These are phyloP conservation scores for Phytophthora hybrid DNA, from an alignment of 352 stramenopile species.

Conservation along the genomic window DNA sequence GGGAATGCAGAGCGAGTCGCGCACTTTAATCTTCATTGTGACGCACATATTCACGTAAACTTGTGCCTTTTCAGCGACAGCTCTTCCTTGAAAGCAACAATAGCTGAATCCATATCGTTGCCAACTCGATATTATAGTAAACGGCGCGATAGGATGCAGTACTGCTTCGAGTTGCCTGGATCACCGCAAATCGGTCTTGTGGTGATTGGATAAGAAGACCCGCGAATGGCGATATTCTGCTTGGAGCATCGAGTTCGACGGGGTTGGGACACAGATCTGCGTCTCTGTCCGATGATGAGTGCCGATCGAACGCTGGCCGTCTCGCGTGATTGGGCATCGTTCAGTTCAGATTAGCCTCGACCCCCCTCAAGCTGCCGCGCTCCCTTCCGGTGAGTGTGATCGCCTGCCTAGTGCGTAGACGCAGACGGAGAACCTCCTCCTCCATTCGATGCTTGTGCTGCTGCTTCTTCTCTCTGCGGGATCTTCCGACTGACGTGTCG, in stretches of 20 bases:
- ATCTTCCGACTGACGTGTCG: slow-evolving; percentile 26
- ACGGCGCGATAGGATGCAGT: slow-evolving; percentile 14
- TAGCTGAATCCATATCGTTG: background rate
- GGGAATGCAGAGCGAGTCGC: background rate
- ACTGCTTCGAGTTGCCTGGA: background rate
- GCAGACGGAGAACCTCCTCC: background rate
- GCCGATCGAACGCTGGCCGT: slow-evolving; percentile 17
- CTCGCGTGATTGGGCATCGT: slow-evolving; percentile 17
- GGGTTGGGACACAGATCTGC: slow-evolving; percentile 24
- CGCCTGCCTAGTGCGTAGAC: background rate
- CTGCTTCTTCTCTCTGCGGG: background rate
- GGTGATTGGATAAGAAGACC: slow-evolving; percentile 24
- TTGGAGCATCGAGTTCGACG: slow-evolving; percentile 12
- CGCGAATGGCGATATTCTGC: slow-evolving; percentile 16
- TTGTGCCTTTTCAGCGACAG: no score
- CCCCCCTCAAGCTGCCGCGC: slow-evolving; percentile 4
- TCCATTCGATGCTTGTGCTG: background rate
- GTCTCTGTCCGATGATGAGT: slow-evolving; percentile 26
- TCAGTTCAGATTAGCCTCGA: slow-evolving; percentile 14
- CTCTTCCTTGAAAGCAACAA: background rate
- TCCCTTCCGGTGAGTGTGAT: slow-evolving; percentile 11
- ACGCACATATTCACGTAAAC: background rate
- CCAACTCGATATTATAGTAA: background rate
- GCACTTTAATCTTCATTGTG: background rate
- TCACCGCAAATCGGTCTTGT: slow-evolving; percentile 19